Evolutionary conservation across 441 rosid species (phyloP).

Genomic region (Mallotus japonicus): DNA sequence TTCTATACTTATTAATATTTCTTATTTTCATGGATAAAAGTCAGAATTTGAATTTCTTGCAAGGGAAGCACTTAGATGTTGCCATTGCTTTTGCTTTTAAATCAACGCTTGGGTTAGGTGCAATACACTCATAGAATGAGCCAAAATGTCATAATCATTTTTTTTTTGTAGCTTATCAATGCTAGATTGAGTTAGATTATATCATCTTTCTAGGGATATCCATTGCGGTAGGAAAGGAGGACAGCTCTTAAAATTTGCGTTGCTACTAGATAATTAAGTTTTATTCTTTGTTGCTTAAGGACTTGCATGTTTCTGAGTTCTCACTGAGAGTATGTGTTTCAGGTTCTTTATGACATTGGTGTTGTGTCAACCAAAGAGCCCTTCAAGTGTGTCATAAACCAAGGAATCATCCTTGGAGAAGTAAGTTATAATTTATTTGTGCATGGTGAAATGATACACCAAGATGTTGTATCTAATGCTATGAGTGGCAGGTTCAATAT

Average conservation of each 20-base stretch:
- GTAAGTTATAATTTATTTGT: conserved; percentile 43
- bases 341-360: conserved; percentile 95
- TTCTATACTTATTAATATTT: not conserved
- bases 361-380: conserved; percentile 93
- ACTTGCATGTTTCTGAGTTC: conserved; percentile 8
- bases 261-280: conserved; percentile 1
- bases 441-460: not conserved
- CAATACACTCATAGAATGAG: not conserved
- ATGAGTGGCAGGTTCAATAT: conserved; percentile 74
- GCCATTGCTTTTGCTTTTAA: conserved; percentile 2
- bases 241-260: conserved; percentile 6
- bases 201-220: not conserved
- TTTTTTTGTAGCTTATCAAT: not conserved
- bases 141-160: not conserved
- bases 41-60: not conserved
- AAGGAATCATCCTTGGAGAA: conserved; percentile 97
- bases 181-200: not conserved
- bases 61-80: conserved; percentile 13
- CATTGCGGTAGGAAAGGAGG: not conserved
- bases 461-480: conserved; percentile 30
- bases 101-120: not conserved
- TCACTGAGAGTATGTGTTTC: conserved; percentile 19
- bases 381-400: conserved; percentile 95
- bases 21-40: not conserved
- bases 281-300: conserved; percentile 6